Conservation (phyloP, 352 stramenopile genomes). For the Phytophthora ohioensis region DNA sequence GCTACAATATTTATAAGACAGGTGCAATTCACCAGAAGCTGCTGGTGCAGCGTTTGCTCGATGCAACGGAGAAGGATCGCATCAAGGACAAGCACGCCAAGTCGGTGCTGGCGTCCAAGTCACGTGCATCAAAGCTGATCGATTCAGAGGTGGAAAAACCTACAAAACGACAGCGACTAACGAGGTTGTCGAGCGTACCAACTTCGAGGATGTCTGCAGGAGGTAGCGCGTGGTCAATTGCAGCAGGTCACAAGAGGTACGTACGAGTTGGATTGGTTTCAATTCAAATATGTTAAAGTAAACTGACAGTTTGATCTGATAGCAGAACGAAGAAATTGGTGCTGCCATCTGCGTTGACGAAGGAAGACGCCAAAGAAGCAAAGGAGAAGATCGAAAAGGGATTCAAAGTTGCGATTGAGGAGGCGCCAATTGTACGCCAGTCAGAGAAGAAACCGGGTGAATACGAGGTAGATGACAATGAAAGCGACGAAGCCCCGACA, state of each 20-base stretch:
- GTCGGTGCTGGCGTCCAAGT: constrained; percentile 76
- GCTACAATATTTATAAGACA: constrained; percentile 67
- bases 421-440: background rate
- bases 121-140: constrained; percentile 74
- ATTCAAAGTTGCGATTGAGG: constrained; percentile 29
- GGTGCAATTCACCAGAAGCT: constrained; percentile 82
- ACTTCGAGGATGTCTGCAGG: constrained; percentile 18
- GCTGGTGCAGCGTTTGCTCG: constrained; percentile 80
- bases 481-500: constrained; percentile 1
- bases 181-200: constrained; percentile 17
- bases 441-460: background rate
- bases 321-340: constrained; percentile 24
- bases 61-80: constrained; percentile 78
- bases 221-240: constrained; percentile 27
- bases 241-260: constrained; percentile 34
- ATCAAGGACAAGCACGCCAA: constrained; percentile 86
- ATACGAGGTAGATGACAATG: constrained; percentile 1
- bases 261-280: constrained; percentile 3
- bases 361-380: constrained; percentile 39
- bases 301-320: constrained; percentile 12
- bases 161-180: constrained; percentile 33
- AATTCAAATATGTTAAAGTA: background rate
- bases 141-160: constrained; percentile 29
- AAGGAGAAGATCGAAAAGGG: constrained; percentile 54
- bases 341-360: constrained; percentile 50